Evolutionary conservation across 2,329 filamentous ascomycete genomes (phyloP), one percentile per base, ranked within the genome.

Genomic region (Sporothrix pseudoabietina): DNA sequence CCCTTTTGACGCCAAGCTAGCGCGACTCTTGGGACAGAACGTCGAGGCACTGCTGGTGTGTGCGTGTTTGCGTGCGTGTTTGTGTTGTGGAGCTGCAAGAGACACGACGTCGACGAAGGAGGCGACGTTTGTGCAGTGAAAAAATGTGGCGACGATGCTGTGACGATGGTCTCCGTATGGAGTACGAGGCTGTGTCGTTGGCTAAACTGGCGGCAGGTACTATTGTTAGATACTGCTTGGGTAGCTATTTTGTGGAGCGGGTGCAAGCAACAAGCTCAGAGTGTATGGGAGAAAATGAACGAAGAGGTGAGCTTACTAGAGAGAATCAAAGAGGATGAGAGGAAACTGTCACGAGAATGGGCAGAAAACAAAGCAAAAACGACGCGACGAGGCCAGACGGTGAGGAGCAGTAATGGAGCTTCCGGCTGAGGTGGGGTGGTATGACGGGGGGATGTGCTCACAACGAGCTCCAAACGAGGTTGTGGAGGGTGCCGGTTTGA

Each of bases 1-100:
- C 73, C 74, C 69, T 71, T 49, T 73, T 35, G 54, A 69, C 52
- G 69, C 57, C 39, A 69, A 71, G 55, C 44, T 57, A 54, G 54
- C 66, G 54, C 22, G 57, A 14, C 16, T n/a, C 54, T 59, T 22
- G 35, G 49, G n/a, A 32, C 52, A 30, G 63, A 49, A 66, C 63
- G 47, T 57, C 12, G 52, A 68, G 61, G 61, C 57, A 65, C 57
- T 39, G 44, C 66, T 69, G 66, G 8, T 6, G 22, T 32, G 26
- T 66, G 39, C 6, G 61, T 47, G n/a, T 66, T 5, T 47, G 30
- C 8, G 55, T 59, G 55, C 16, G 55, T 59, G 55, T 35, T 35
- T 59, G 55, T 10, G 55, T 55, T 10, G n/a, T 35, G 22, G 68
- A 47, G 26, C 19, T 49, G 55, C 55, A n/a, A 35, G 9, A 12